phyloP scores from a whole-genome alignment of 441 rosid species.

The Eruca vesicaria region DNA sequence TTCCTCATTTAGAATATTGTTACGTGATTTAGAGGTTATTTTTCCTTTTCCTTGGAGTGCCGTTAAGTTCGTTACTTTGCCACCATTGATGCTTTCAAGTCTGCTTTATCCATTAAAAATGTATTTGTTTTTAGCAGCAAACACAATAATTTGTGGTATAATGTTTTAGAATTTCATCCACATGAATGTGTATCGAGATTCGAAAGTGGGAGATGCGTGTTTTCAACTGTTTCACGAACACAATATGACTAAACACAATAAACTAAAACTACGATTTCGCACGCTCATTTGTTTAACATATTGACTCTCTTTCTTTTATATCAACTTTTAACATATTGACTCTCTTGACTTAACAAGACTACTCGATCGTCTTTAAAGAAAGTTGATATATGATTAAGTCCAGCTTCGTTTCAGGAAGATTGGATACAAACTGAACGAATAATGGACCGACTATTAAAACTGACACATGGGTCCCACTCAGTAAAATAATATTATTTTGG shows the following conservation, averaged over 20 bases:
- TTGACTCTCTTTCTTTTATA: no score
- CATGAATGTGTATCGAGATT: conserved; percentile 17
- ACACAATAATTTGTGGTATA: neutral
- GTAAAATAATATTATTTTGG: neutral
- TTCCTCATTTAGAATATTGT: neutral
- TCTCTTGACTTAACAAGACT: neutral
- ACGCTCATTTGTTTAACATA: neutral
- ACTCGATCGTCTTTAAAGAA: neutral
- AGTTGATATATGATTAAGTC: neutral
- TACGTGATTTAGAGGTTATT: neutral
- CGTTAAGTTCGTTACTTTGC: conserved; percentile 6
- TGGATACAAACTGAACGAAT: neutral
- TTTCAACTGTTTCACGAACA: neutral
- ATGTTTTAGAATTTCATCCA: neutral
- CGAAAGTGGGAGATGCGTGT: conserved; percentile 1
- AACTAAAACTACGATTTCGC: neutral
- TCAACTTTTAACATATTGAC: neutral
- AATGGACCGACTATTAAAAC: conserved; percentile 2
- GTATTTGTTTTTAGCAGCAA: neutral
- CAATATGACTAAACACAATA: neutral
- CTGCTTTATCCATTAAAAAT: neutral
- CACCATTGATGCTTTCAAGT: neutral
- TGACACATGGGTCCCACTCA: conserved; percentile 4
- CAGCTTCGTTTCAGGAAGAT: neutral
- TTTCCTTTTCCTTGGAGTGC: neutral